Base-by-base conservation (phyloP, 1,139 yeast species). In the Hemisphaericaspora xylanilytica region DNA sequence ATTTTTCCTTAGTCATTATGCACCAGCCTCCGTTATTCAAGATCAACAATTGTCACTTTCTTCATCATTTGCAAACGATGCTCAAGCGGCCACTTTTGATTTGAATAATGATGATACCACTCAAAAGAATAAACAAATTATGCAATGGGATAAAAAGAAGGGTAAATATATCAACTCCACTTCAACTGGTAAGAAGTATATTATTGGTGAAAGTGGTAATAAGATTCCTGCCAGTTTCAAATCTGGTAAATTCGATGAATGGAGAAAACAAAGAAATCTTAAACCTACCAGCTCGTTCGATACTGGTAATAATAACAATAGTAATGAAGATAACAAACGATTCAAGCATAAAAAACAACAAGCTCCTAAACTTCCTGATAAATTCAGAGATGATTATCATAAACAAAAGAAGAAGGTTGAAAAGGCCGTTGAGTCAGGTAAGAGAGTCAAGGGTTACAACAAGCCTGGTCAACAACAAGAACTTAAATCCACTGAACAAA, bases 151-250 rank as follows among this genome's bases (percentile, higher is more conserved):
- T 66, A 85, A 80, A 63, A 89, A 89, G 76, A 85, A 87, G 62
- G 95, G 95, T 52, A 89, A 89, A 51, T 92, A 87, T 61, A 76
- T 90, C 56, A 88, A 89, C 57, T 73, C 87, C 14, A 81, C 79
- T 52, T 86, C 94, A 42, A 77, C 85, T 18, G 92, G 86, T 55
- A 80, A 83, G 59, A 90, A 87, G 65, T 92, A 75, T 61, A 92
- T 94, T 53, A 84, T 89, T 48, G 95, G 97, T 48, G 99, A 94
- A 60, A 83, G 88, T 60, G 99, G 99, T 7, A 90, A 86, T 53
- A 80, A 79, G 60, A 81, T 94, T 41, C 97, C 98, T 4, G 98
- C 98, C 1, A 75, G 95, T 15, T 89, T 83, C 65, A 75, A 87
- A 55, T 83, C 95, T 4, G 99, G 99, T 39, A 81, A 89, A 52